Base-by-base conservation (phyloP, 441 rosid genomes). In the Metrosideros polymorpha region DNA sequence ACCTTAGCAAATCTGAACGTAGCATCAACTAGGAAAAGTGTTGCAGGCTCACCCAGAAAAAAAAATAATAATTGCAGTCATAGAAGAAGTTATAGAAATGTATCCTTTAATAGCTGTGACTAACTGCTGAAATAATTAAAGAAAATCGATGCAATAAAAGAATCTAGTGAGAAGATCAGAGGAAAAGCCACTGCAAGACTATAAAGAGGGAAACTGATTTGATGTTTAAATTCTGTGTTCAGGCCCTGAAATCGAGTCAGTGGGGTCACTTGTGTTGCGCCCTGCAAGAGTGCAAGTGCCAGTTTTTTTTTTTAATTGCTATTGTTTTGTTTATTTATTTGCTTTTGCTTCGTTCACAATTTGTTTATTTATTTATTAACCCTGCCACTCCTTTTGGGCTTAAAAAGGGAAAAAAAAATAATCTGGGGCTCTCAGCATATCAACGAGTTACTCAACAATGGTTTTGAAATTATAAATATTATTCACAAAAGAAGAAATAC, bases 101-200 rank as follows among this genome's bases (percentile, higher is more conserved):
- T 15, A 61, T 57, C 71, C 39, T 61, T 29, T 61, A 61, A 61
- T 30, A 61, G 71, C 71, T 61, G 71, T 61, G 39, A 29, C 71
- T 39, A 61, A 61, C 39, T 61, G 39, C 71, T 61, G 71, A 29
- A 61, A 57, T n/a, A 55, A 55, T 55, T 4, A n/a, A n/a, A n/a
- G 63, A 83, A 84, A 49, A 54, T 30, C 76, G 77, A 85, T 42
- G 47, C 54, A 86, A 86, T 63, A 66, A 52, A 82, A 88, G 86
- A 85, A 86, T 85, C 89, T 30, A 50, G 79, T 76, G 56, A 86
- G 85, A 88, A 88, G 90, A 24, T 82, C 51, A 75, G 71, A 29
- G 71, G 55, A 32, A 87, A 89, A 88, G 83, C 83, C 29, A 56
- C 45, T 83, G 82, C 85, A 42, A 71, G 54, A 82, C 6, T 39